These are phyloP conservation scores for Cryptosporidium parvum DNA, from an alignment of 169 alveolate species.

Conservation along the genomic window DNA sequence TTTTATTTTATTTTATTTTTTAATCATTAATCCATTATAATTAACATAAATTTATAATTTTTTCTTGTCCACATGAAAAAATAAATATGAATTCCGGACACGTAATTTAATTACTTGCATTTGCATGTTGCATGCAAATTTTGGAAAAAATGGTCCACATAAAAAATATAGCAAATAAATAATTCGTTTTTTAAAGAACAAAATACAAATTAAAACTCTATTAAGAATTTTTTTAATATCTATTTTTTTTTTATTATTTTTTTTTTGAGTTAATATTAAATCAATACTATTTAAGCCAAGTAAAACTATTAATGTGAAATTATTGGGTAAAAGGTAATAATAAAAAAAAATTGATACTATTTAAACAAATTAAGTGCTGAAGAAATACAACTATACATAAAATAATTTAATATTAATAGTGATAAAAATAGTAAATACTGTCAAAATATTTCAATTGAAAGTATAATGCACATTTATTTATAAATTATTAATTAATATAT, in stretches of 20 bases:
- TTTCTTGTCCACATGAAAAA: conserved; percentile 19
- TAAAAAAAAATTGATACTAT: too few relatives aligned
- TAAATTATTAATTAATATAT: too few relatives aligned
- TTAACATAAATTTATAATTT: neutral
- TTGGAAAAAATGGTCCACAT: conserved; percentile 1
- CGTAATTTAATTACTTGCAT: conserved; percentile 7
- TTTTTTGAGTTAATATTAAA: too few relatives aligned
- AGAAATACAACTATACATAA: neutral
- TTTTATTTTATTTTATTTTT: too few relatives aligned
- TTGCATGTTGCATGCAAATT: conserved; percentile 5
- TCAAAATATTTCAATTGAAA: neutral
- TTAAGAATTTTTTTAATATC: too few relatives aligned
- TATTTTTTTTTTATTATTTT: too few relatives aligned
- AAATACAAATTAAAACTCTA: neutral
- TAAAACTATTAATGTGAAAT: neutral
- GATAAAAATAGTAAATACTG: too few relatives aligned
- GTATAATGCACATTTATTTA: neutral
- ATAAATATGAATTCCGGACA: conserved; percentile 13
- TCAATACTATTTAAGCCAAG: neutral
- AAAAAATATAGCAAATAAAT: neutral
- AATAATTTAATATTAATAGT: too few relatives aligned
- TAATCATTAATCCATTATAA: too few relatives aligned
- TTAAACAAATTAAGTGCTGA: neutral
- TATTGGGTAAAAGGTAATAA: too few relatives aligned
- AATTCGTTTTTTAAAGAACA: neutral